Percentiles rank a stretch among this genome's conserved stretches.
Evolutionary conservation across 2,329 filamentous ascomycete species (phyloP).

Genomic region (Capronia epimyces): DNA sequence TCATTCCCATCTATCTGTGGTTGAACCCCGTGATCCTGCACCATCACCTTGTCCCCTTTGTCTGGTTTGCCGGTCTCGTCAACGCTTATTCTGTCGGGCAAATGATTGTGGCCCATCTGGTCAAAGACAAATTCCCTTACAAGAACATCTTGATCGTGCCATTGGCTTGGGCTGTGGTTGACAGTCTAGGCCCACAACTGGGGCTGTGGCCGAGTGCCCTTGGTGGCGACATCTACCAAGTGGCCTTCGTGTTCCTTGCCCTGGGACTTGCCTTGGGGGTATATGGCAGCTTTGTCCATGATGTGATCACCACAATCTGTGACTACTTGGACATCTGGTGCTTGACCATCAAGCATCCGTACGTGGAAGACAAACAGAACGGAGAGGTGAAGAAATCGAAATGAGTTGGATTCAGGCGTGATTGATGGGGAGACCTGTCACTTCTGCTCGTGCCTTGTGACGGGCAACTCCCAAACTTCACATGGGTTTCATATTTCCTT

Average conservation of each 20-base stretch:
- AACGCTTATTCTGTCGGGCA: constrained; percentile 94
- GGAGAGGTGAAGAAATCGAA: constrained; percentile 22
- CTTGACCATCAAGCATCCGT: constrained; percentile 86
- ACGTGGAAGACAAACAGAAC: constrained; percentile 37
- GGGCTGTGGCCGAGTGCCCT: constrained; percentile 70
- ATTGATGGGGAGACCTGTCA: neutral
- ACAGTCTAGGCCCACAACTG: constrained; percentile 68
- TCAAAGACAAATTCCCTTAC: constrained; percentile 82
- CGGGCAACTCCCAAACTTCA: neutral
- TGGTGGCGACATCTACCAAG: constrained; percentile 74
- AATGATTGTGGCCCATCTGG: constrained; percentile 92
- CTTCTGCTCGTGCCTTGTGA: neutral
- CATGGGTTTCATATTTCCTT: neutral
- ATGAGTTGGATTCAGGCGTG: constrained; percentile 1
- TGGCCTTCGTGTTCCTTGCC: constrained; percentile 84
- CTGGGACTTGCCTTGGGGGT: constrained; percentile 78
- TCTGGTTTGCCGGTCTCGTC: constrained; percentile 78
- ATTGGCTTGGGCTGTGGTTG: constrained; percentile 69
- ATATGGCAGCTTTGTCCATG: constrained; percentile 94
- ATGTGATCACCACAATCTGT: constrained; percentile 95
- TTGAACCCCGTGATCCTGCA: constrained; percentile 79
- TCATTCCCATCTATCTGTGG: constrained; percentile 72
- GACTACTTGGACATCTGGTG: constrained; percentile 99
- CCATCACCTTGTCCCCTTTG: constrained; percentile 81
- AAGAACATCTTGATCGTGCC: constrained; percentile 79